A percentile compares a stretch with the other conserved stretches of the same genome.
Evolutionary conservation across 192 early-diverging fungal genomes (phyloP).

Genomic region (Coemansia sp.): DNA sequence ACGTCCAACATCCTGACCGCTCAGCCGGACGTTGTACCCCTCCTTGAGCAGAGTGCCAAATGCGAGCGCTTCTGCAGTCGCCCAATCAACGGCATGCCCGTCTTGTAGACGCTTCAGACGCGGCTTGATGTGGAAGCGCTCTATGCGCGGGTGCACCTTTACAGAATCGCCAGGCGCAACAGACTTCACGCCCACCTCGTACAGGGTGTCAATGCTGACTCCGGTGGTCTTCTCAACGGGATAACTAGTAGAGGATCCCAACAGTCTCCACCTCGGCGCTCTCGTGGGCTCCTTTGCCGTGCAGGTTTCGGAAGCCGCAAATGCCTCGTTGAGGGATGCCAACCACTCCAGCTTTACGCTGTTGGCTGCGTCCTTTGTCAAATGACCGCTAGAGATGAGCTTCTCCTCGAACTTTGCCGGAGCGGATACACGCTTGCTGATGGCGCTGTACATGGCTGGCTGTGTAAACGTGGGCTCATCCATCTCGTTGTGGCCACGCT

Average conservation of each 20-base stretch:
- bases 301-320: slow-evolving; percentile 29
- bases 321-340: slow-evolving; percentile 33
- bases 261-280: slow-evolving; percentile 24
- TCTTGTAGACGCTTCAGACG: slow-evolving; percentile 73
- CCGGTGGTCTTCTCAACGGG: slow-evolving; percentile 57
- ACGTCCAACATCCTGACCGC: slow-evolving; percentile 96
- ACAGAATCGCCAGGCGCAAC: slow-evolving; percentile 64
- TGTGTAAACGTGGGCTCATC: slow-evolving; percentile 98
- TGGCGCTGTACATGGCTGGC: slow-evolving; percentile 92
- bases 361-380: slow-evolving; percentile 26
- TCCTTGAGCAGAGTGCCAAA: slow-evolving; percentile 86
- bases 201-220: slow-evolving; percentile 62
- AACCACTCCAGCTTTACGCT: slow-evolving; percentile 25
- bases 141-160: slow-evolving; percentile 79
- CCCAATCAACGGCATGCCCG: slow-evolving; percentile 87
- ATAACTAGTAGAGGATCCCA: slow-evolving; percentile 6
- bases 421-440: slow-evolving; percentile 76
- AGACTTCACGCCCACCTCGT: slow-evolving; percentile 74
- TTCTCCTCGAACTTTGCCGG: slow-evolving; percentile 79
- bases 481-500: slow-evolving; percentile 97
- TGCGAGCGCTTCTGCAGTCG: slow-evolving; percentile 90
- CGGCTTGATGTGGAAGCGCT: slow-evolving; percentile 89
- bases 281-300: slow-evolving; percentile 22
- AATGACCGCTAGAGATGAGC: slow-evolving; percentile 28
- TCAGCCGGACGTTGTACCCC: slow-evolving; percentile 87